A percentile compares a stretch with the other conserved stretches of the same genome.
phyloP scores from a whole-genome alignment of 2,329 filamentous ascomycete species.

The Xylariaceae sp. region DNA sequence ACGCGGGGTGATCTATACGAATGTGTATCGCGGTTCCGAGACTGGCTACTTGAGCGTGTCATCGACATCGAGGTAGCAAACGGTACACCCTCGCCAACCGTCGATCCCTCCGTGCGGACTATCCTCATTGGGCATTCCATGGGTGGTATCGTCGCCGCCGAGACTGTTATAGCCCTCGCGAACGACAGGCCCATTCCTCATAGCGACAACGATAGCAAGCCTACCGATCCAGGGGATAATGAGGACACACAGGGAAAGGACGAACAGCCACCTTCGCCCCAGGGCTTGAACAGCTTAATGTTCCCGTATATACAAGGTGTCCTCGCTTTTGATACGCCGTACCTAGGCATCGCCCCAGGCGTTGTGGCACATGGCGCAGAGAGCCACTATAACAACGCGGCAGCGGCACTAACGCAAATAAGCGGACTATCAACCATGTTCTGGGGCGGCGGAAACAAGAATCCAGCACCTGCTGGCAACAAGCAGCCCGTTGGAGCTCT shows the following conservation, averaged over 20 bases:
- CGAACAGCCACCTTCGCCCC: not conserved
- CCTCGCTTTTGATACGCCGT: conserved; percentile 93
- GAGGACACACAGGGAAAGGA: not conserved
- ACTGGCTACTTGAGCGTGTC: conserved; percentile 88
- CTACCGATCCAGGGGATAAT: conserved; percentile 33
- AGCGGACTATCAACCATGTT: conserved; percentile 71
- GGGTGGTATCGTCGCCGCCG: conserved; percentile 93
- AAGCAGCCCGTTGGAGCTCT: conserved; percentile 47
- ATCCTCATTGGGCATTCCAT: conserved; percentile 48
- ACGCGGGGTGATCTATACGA: conserved; percentile 77
- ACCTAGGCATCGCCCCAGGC: conserved; percentile 78
- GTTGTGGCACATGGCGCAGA: conserved; percentile 89
- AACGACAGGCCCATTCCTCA: conserved; percentile 58
- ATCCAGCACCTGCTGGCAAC: conserved; percentile 23
- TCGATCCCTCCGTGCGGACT: conserved; percentile 41
- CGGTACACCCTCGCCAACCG: conserved; percentile 46
- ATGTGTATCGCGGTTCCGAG: conserved; percentile 74
- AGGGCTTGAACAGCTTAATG: conserved; percentile 69
- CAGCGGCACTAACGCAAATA: conserved; percentile 70
- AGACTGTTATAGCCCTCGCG: conserved; percentile 77
- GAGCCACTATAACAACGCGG: conserved; percentile 78
- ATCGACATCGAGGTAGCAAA: conserved; percentile 92
- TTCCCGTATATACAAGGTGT: conserved; percentile 93
- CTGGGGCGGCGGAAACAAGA: conserved; percentile 59
- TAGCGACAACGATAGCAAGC: conserved; percentile 33